Percentiles rank a stretch among this genome's conserved stretches.
phyloP scores from a whole-genome alignment of 306 rosid species.

The Dryas octopetala region DNA sequence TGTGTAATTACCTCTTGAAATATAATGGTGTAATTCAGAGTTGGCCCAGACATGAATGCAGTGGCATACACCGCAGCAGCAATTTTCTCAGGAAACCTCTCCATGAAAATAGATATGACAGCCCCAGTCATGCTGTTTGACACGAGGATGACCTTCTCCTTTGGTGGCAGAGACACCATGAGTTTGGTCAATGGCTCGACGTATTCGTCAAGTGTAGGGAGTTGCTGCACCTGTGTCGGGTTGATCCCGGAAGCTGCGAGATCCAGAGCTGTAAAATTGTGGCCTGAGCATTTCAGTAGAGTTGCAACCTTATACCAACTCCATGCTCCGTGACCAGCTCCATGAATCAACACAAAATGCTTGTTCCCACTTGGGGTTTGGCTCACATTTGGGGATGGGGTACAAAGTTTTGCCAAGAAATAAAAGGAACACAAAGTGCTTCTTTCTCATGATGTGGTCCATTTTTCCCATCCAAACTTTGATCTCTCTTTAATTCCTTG shows the following conservation, averaged over 20 bases:
- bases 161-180: constrained; percentile 25
- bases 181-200: constrained; percentile 38
- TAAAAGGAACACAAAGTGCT: background rate
- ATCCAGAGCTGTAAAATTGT: constrained; percentile 44
- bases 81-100: constrained; percentile 36
- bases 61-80: constrained; percentile 34
- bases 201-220: constrained; percentile 27
- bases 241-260: constrained; percentile 49
- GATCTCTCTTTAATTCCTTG: too few relatives aligned
- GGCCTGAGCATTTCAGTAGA: constrained; percentile 35
- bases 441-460: too few relatives aligned
- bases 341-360: constrained; percentile 49
- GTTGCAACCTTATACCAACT: constrained; percentile 45
- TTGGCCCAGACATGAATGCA: constrained; percentile 41
- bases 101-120: constrained; percentile 34
- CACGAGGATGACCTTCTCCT: constrained; percentile 42
- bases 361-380: background rate
- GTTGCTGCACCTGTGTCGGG: constrained; percentile 26
- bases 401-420: background rate
- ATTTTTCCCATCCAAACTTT: too few relatives aligned
- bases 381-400: background rate
- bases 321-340: constrained; percentile 53
- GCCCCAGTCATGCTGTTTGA: constrained; percentile 47
- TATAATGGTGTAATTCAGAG: constrained; percentile 10
- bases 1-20: constrained; percentile 18